Percentiles rank a stretch among this genome's conserved stretches.
Evolutionary conservation across 768 basidiomycete species (phyloP).

Genomic region (Suillus subalutaceus): DNA sequence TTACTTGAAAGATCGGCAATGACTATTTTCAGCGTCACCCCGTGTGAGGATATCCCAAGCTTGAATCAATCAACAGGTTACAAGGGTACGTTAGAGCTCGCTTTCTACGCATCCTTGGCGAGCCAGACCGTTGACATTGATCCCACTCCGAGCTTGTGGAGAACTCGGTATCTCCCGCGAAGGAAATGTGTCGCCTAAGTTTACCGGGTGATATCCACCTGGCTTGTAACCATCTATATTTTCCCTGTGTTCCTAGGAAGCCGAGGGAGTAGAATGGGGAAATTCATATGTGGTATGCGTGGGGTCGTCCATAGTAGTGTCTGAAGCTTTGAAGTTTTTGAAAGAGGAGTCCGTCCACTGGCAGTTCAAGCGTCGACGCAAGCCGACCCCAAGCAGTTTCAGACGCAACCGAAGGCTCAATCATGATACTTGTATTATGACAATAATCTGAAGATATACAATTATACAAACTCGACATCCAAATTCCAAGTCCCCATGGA

Average conservation of each 20-base stretch:
- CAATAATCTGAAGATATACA: not conserved
- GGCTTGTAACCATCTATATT: not conserved
- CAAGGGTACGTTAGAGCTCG: too few relatives aligned
- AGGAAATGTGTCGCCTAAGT: too few relatives aligned
- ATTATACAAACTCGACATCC: slow-evolving; percentile 9
- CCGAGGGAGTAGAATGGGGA: not conserved
- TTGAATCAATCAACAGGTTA: too few relatives aligned
- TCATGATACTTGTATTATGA: slow-evolving; percentile 2
- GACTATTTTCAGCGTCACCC: not conserved
- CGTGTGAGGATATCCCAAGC: too few relatives aligned
- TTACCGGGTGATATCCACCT: not conserved
- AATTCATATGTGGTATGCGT: too few relatives aligned
- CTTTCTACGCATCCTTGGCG: too few relatives aligned
- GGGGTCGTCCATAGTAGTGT: not conserved
- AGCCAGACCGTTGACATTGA: too few relatives aligned
- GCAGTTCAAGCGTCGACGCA: not conserved
- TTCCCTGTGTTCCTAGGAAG: not conserved
- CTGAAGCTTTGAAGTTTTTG: too few relatives aligned
- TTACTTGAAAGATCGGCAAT: not conserved
- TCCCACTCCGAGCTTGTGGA: too few relatives aligned
- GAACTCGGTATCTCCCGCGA: too few relatives aligned
- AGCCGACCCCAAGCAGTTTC: not conserved
- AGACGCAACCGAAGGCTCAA: not conserved
- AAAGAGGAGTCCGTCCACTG: too few relatives aligned
- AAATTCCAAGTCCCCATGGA: slow-evolving; percentile 1